Conservation (phyloP, 2,329 filamentous ascomycete genomes). For the Acephala macrosclerotiorum region DNA sequence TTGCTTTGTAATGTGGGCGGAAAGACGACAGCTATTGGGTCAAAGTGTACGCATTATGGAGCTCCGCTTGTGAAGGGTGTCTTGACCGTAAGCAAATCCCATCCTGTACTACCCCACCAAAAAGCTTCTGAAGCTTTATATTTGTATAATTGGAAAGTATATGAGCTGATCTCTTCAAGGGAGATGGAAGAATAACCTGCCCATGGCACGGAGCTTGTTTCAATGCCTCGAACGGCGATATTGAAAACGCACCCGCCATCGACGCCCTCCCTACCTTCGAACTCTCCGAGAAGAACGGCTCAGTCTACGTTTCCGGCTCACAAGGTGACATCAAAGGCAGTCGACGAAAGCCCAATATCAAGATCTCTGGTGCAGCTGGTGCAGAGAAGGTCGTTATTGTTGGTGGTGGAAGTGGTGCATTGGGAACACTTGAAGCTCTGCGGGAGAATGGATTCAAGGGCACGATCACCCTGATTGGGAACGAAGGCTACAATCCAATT, state of each 20-base stretch:
- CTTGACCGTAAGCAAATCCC: constrained; percentile 60
- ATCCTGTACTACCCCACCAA: background rate
- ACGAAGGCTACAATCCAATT: constrained; percentile 86
- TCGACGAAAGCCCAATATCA: constrained; percentile 75
- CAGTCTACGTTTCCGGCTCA: constrained; percentile 84
- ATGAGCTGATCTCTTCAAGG: background rate
- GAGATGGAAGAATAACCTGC: constrained; percentile 85
- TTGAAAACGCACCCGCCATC: constrained; percentile 92
- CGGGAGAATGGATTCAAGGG: constrained; percentile 83
- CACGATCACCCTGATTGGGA: constrained; percentile 81
- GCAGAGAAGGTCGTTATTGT: constrained; percentile 81
- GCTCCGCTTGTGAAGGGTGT: constrained; percentile 89
- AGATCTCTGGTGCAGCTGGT: constrained; percentile 63
- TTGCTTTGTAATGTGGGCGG: constrained; percentile 82
- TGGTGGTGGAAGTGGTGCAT: constrained; percentile 83
- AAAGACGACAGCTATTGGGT: constrained; percentile 78
- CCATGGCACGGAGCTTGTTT: constrained; percentile 99
- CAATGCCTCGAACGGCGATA: constrained; percentile 85
- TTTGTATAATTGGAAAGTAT: background rate
- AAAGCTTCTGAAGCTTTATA: background rate
- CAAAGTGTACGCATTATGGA: constrained; percentile 91
- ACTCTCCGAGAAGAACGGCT: constrained; percentile 80
- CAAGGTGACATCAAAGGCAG: constrained; percentile 80
- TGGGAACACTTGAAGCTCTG: constrained; percentile 84
- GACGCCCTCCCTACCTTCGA: constrained; percentile 87